Evolutionary conservation across 495 filamentous ascomycete species (phyloP), one percentile per base, ranked within the genome.

Genomic region (Hypoxylon trugodes): DNA sequence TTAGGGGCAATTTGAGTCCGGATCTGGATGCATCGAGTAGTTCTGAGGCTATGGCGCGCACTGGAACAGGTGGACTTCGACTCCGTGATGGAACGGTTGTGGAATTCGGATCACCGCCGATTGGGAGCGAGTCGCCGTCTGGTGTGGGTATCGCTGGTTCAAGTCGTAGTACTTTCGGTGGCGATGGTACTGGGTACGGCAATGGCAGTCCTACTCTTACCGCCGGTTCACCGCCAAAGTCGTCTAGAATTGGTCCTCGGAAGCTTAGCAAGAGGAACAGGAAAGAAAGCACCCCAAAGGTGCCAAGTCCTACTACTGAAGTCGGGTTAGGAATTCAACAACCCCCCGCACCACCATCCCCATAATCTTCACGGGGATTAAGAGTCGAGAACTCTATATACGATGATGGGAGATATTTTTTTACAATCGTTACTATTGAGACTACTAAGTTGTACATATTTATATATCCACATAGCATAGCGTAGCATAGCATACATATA

Each of bases 91-190:
- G 73, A 3, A 53, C 37, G 12, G 61, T 75, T 12, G 69, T 75
- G 21, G 74, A 69, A 40, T 77, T 75, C 45, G 74, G 73, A 3
- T 60, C 68, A 6, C 56, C 67, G 6, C 48, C 50, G 7, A 40
- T 32, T 2, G 30, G 40, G 3, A 46, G 37, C 10, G 47, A 59
- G 12, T 5, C 50, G 2, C n/a, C n/a, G n/a, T n/a, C n/a, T n/a
- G 35, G 33, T 15, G 19, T 28, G 8, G 36, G 36, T 5, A 19
- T 18, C 21, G 35, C 9, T n/a, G 42, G 35, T 33, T 2, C 4
- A 21, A 3, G 47, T 41, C 3, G 12, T 24, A 36, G 24, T 26
- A 18, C 8, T 10, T 6, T 15, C n/a, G 9, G 10, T 10, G 26
- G 8, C n/a, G n/a, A n/a, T n/a, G n/a, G n/a, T n/a, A n/a, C n/a